Conservation (phyloP, 257 asterid species). For the Cinchona pubescens region DNA sequence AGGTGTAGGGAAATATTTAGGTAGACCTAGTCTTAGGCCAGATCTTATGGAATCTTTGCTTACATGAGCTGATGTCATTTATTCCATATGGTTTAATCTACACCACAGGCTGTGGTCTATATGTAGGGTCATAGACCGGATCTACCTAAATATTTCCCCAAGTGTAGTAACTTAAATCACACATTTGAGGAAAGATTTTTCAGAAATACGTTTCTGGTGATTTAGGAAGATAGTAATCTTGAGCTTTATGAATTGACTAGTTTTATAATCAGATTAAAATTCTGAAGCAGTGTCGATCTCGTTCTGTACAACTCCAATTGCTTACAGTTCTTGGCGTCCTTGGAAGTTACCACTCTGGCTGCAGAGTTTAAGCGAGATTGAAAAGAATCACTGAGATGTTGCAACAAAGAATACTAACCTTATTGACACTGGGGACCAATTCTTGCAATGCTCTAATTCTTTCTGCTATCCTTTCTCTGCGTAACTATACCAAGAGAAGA, state of each 20-base stretch:
- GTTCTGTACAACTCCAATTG: background rate
- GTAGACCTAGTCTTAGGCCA: no score
- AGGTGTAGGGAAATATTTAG: no score
- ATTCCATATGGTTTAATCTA: no score
- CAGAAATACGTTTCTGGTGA: background rate
- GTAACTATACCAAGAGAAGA: conserved; percentile 47
- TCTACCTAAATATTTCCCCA: no score
- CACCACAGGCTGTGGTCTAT: no score
- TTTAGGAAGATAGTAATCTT: background rate
- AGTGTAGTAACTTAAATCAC: background rate
- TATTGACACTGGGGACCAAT: conserved; percentile 95
- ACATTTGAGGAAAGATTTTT: background rate
- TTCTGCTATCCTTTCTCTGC: conserved; percentile 96
- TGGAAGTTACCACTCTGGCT: background rate
- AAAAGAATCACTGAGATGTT: background rate
- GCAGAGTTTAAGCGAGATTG: background rate
- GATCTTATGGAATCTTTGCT: no score
- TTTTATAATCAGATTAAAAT: background rate
- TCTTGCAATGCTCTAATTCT: conserved; percentile 96
- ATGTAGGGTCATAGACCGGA: no score
- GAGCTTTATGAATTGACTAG: background rate
- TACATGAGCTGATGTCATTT: no score
- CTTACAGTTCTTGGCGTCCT: background rate
- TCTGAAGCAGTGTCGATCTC: background rate
- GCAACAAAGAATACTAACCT: conserved; percentile 45